Conservation (phyloP, 179 eudicot species). For the Beta corolliflora region DNA sequence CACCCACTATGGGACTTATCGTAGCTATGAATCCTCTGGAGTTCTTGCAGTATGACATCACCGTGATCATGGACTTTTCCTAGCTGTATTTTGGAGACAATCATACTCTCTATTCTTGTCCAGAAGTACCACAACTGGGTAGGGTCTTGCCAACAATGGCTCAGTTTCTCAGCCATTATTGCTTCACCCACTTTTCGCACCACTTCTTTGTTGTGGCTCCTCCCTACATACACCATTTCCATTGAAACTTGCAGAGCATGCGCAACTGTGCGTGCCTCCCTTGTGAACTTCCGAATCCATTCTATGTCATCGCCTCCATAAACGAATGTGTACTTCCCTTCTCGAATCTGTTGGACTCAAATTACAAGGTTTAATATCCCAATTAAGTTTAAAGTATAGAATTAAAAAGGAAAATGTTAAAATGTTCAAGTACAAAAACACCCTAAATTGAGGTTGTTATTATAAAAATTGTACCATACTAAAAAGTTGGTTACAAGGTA, state of each 20-base stretch:
- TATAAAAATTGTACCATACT: no score
- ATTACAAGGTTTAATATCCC: not conserved
- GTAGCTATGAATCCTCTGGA: constrained; percentile 63
- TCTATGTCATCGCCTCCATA: constrained; percentile 69
- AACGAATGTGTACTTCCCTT: constrained; percentile 55
- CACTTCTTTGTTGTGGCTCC: constrained; percentile 44
- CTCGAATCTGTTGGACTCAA: constrained; percentile 42
- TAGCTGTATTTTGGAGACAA: constrained; percentile 60
- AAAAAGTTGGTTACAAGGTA: no score
- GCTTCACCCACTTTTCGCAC: constrained; percentile 33
- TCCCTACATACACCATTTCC: constrained; percentile 74
- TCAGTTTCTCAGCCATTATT: constrained; percentile 44
- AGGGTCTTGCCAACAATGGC: constrained; percentile 55
- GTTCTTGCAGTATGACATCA: constrained; percentile 51
- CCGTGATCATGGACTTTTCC: constrained; percentile 33
- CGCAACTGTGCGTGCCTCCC: constrained; percentile 43
- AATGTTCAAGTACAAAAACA: not conserved
- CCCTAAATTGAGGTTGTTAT: no score
- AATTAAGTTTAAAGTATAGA: not conserved
- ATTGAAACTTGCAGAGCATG: constrained; percentile 36
- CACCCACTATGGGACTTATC: constrained; percentile 58
- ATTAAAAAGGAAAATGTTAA: not conserved
- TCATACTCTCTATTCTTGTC: constrained; percentile 74
- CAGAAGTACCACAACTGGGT: constrained; percentile 68
- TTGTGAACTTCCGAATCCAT: constrained; percentile 62